These are phyloP conservation scores for Maudiozyma bulderi DNA, from an alignment of 805 yeast genomes.

Conservation along the genomic window DNA sequence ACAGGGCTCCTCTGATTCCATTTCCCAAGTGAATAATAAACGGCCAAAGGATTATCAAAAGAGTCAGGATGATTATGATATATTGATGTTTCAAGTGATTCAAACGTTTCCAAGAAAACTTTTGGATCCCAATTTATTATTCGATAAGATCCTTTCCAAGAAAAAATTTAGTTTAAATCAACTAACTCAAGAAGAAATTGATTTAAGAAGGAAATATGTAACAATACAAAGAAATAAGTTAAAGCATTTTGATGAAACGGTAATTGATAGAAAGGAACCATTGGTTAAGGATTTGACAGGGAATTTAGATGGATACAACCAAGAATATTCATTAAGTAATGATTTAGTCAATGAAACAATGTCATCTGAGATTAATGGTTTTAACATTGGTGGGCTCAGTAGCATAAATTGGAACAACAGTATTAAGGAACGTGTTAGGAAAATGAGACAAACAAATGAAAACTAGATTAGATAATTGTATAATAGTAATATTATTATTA, in stretches of 20 bases:
- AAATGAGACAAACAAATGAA: slow-evolving; percentile 13
- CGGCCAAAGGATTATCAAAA: background rate
- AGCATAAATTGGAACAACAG: slow-evolving; percentile 56
- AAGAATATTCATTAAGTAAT: slow-evolving; percentile 9
- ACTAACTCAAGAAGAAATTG: slow-evolving; percentile 70
- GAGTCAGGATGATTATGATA: slow-evolving; percentile 33
- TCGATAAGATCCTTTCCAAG: slow-evolving; percentile 60
- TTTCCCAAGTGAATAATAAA: background rate
- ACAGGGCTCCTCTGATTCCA: background rate
- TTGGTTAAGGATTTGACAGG: background rate
- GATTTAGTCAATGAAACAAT: slow-evolving; percentile 27
- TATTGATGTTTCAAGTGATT: slow-evolving; percentile 69
- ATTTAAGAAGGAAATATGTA: slow-evolving; percentile 68
- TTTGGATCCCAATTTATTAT: slow-evolving; percentile 55
- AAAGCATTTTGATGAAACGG: slow-evolving; percentile 3
- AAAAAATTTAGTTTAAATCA: slow-evolving; percentile 61
- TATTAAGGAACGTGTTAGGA: slow-evolving; percentile 43
- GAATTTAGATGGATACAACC: background rate
- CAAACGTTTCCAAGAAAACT: slow-evolving; percentile 72
- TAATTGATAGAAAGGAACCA: background rate
- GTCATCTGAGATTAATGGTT: slow-evolving; percentile 34
- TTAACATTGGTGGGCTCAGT: slow-evolving; percentile 25
- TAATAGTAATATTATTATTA: background rate
- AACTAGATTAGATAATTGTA: background rate
- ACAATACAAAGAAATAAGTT: slow-evolving; percentile 40